A percentile compares a stretch with the other conserved stretches of the same genome.
phyloP scores from a whole-genome alignment of 148 eudicot genomes.

The Fagopyrum homotropicum region DNA sequence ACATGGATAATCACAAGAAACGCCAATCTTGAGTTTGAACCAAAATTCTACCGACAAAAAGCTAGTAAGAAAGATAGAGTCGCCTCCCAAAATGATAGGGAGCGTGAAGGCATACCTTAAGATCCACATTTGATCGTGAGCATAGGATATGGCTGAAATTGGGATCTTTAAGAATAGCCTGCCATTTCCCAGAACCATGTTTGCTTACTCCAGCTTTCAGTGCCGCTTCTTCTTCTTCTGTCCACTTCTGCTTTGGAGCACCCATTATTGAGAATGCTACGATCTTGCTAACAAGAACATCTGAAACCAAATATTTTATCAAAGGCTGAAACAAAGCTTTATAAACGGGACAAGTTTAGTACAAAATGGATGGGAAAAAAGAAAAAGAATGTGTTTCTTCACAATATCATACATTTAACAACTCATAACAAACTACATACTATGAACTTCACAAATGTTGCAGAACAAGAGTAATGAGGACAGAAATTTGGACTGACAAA shows the following conservation, averaged over 20 bases:
- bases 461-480: no score
- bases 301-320: no score
- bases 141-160: constrained; percentile 48
- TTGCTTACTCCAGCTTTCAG: constrained; percentile 75
- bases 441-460: no score
- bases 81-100: no score
- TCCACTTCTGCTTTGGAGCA: constrained; percentile 92
- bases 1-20: not conserved
- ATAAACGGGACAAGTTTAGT: no score
- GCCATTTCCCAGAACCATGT: constrained; percentile 89
- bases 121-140: constrained; percentile 84
- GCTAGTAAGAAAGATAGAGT: not conserved
- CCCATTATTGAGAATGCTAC: constrained; percentile 34
- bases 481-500: no score
- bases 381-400: no score
- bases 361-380: no score
- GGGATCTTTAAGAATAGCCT: constrained; percentile 82
- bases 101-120: constrained; percentile 43
- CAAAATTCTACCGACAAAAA: not conserved
- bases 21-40: constrained; percentile 4
- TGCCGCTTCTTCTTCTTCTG: constrained; percentile 84
- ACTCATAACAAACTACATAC: no score
- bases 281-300: no score
- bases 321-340: no score
- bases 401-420: no score